These are phyloP conservation scores for Silene vulgaris DNA, from an alignment of 179 eudicot genomes.

Conservation along the genomic window DNA sequence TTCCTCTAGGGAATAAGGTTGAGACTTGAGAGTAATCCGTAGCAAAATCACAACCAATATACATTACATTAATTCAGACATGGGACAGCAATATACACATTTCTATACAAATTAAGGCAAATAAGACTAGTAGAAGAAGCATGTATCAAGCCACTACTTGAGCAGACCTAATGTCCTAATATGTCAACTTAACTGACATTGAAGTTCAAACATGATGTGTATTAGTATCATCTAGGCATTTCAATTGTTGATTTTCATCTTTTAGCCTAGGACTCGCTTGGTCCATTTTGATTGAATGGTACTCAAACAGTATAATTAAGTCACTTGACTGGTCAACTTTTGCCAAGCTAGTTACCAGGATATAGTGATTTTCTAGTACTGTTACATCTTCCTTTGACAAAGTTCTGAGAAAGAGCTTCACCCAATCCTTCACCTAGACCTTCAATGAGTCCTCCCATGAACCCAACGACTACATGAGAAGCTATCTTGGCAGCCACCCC, in stretches of 20 bases:
- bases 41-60: constrained; percentile 50
- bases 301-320: not conserved
- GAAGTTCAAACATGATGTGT: not conserved
- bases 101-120: not conserved
- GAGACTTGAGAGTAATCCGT: constrained; percentile 25
- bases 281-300: not conserved
- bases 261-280: not conserved
- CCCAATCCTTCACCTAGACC: constrained; percentile 90
- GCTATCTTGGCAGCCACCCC: constrained; percentile 61
- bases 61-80: constrained; percentile 10
- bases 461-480: constrained; percentile 60
- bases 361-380: constrained; percentile 13
- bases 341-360: constrained; percentile 9
- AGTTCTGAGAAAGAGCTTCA: constrained; percentile 54
- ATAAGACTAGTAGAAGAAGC: not conserved
- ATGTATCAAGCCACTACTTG: not conserved
- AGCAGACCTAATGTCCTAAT: not conserved
- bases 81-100: not conserved
- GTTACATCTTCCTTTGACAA: constrained; percentile 39
- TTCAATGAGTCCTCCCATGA: constrained; percentile 66
- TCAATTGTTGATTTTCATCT: not conserved
- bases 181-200: not conserved
- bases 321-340: not conserved
- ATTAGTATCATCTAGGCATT: not conserved
- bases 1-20: constrained; percentile 36